Percentiles rank a stretch among this genome's conserved stretches.
These are phyloP conservation scores for Erythrobasidium hasegawianum DNA, from an alignment of 1,284 basidiomycete species.

Conservation along the genomic window DNA sequence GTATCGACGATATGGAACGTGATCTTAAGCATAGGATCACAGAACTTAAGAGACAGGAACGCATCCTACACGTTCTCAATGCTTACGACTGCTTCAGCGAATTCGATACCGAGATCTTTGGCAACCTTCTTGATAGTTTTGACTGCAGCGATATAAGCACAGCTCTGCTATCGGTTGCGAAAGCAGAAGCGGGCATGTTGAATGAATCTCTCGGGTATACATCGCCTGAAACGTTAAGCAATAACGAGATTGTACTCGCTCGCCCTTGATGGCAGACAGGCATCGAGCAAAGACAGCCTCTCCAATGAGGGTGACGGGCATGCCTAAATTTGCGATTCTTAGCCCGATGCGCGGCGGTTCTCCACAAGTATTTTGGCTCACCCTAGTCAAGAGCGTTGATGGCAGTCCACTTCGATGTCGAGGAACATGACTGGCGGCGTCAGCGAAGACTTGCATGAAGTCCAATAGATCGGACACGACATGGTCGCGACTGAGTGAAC, in stretches of 20 bases:
- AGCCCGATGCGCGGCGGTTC: not conserved
- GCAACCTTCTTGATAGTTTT: conserved; percentile 86
- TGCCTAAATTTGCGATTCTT: conserved; percentile 17
- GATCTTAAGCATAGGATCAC: too few relatives aligned
- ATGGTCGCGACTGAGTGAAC: too few relatives aligned
- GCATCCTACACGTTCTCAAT: too few relatives aligned
- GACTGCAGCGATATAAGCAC: conserved; percentile 56
- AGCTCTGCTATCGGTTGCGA: conserved; percentile 36
- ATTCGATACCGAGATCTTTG: conserved; percentile 76
- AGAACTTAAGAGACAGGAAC: too few relatives aligned
- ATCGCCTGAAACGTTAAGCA: conserved; percentile 25
- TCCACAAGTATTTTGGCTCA: conserved; percentile 61
- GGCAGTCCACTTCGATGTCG: conserved; percentile 99
- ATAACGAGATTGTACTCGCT: conserved; percentile 73
- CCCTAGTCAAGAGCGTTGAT: conserved; percentile 96
- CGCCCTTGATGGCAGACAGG: conserved; percentile 92
- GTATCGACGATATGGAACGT: too few relatives aligned
- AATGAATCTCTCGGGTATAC: conserved; percentile 37
- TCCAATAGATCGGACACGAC: too few relatives aligned
- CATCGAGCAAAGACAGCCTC: conserved; percentile 99
- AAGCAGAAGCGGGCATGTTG: conserved; percentile 39
- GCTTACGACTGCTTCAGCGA: conserved; percentile 85
- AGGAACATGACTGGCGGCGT: conserved; percentile 96
- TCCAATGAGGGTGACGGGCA: conserved; percentile 89
- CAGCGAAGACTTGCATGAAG: too few relatives aligned